These are phyloP conservation scores for Apiospora arundinis DNA, from an alignment of 2,329 filamentous ascomycete species.

Conservation along the genomic window DNA sequence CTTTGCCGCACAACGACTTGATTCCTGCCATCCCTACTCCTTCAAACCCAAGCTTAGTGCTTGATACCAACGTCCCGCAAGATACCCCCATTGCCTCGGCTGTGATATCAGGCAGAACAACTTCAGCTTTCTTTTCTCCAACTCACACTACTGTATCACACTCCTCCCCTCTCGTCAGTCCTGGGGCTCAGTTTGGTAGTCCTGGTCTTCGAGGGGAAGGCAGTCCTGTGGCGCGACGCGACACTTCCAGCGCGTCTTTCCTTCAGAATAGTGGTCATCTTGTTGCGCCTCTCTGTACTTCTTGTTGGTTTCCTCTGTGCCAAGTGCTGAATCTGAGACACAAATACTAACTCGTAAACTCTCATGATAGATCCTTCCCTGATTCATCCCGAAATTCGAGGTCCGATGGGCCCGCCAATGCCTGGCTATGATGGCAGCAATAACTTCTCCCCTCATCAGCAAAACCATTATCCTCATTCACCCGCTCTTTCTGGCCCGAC, in stretches of 20 bases:
- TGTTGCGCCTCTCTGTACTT: conserved; percentile 56
- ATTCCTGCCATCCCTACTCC: conserved; percentile 35
- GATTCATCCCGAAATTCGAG: conserved; percentile 61
- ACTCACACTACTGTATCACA: conserved; percentile 36
- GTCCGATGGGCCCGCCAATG: conserved; percentile 53
- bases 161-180: conserved; percentile 40
- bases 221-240: conserved; percentile 33
- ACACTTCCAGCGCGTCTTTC: conserved; percentile 47
- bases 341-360: conserved; percentile 36
- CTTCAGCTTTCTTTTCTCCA: conserved; percentile 29
- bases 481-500: conserved; percentile 67
- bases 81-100: conserved; percentile 38
- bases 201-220: conserved; percentile 30
- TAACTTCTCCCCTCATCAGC: conserved; percentile 48
- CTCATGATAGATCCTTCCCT: conserved; percentile 57
- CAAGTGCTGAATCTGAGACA: conserved; percentile 10
- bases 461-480: conserved; percentile 62
- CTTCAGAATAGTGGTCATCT: conserved; percentile 61
- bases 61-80: conserved; percentile 29
- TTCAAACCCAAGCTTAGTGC: background rate
- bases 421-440: conserved; percentile 53
- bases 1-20: conserved; percentile 26
- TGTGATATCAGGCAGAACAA: conserved; percentile 30
- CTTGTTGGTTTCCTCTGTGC: conserved; percentile 58
- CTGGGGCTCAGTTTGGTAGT: conserved; percentile 36